These are phyloP conservation scores for Debaryomyces maramus DNA, from an alignment of 805 yeast genomes.

Conservation along the genomic window DNA sequence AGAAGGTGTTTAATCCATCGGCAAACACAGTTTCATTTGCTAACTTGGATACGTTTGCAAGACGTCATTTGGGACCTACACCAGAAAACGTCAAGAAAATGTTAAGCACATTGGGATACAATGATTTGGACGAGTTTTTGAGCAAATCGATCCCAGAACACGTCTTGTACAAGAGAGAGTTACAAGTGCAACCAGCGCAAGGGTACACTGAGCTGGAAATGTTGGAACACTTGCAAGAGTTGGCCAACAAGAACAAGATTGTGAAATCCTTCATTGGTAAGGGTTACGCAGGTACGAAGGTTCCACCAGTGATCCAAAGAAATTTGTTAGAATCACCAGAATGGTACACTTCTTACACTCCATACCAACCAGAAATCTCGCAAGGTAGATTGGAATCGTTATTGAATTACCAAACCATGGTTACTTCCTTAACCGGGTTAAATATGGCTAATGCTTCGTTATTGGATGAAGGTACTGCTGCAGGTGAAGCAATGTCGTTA, in stretches of 20 bases:
- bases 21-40: conserved; percentile 17
- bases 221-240: conserved; percentile 60
- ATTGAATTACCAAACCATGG: conserved; percentile 89
- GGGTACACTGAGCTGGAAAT: conserved; percentile 85
- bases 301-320: conserved; percentile 92
- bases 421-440: conserved; percentile 88
- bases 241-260: conserved; percentile 76
- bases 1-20: conserved; percentile 46
- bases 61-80: conserved; percentile 88
- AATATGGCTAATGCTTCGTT: conserved; percentile 94
- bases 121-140: conserved; percentile 70
- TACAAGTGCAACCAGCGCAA: conserved; percentile 62
- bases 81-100: conserved; percentile 61
- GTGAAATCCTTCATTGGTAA: conserved; percentile 83
- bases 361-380: conserved; percentile 96
- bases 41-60: conserved; percentile 75
- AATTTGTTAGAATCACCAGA: conserved; percentile 91
- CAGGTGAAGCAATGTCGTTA: conserved; percentile 94
- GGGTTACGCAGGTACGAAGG: conserved; percentile 87
- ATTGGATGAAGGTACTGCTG: conserved; percentile 96
- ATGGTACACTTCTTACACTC: conserved; percentile 98
- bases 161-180: conserved; percentile 66
- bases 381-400: conserved; percentile 94
- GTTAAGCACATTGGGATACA: conserved; percentile 65
- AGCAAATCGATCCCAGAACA: conserved; percentile 72